phyloP scores from a whole-genome alignment of 768 basidiomycete genomes.

The Baorangia bicolor region DNA sequence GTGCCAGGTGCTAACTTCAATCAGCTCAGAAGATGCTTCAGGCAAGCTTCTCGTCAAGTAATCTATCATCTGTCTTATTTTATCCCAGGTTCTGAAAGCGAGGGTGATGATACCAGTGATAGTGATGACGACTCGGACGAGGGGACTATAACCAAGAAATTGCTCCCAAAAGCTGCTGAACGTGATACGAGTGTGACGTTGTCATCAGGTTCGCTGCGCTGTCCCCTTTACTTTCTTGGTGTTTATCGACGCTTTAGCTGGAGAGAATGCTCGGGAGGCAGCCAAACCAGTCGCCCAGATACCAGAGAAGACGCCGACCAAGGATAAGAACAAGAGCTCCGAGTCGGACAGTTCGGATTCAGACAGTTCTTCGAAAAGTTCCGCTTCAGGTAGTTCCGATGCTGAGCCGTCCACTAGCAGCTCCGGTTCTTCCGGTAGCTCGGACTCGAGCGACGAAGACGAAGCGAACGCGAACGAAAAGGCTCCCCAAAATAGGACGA shows the following conservation, averaged over 20 bases:
- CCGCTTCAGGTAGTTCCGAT: constrained; percentile 15
- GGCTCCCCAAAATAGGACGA: background rate
- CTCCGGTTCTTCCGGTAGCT: constrained; percentile 12
- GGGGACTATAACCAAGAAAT: background rate
- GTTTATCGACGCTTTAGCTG: constrained; percentile 9
- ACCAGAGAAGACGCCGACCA: constrained; percentile 2
- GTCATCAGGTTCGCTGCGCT: constrained; percentile 31
- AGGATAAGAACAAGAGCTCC: constrained; percentile 4
- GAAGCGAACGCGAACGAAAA: constrained; percentile 2
- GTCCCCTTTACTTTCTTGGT: background rate
- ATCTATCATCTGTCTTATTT: background rate
- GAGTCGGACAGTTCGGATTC: constrained; percentile 19
- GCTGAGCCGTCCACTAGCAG: constrained; percentile 14
- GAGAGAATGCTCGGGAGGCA: constrained; percentile 3
- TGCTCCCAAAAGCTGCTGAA: constrained; percentile 10
- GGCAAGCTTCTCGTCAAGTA: constrained; percentile 14
- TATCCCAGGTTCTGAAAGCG: constrained; percentile 16
- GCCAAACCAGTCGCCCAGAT: background rate
- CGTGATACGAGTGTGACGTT: constrained; percentile 43
- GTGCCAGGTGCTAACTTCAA: constrained; percentile 3
- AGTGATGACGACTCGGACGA: constrained; percentile 8
- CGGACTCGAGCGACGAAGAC: constrained; percentile 16
- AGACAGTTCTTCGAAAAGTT: constrained; percentile 12
- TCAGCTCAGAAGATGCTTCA: constrained; percentile 22
- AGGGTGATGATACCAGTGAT: constrained; percentile 11